These are phyloP conservation scores for Tricholoma sp. DNA, from an alignment of 768 basidiomycete species.

Conservation along the genomic window DNA sequence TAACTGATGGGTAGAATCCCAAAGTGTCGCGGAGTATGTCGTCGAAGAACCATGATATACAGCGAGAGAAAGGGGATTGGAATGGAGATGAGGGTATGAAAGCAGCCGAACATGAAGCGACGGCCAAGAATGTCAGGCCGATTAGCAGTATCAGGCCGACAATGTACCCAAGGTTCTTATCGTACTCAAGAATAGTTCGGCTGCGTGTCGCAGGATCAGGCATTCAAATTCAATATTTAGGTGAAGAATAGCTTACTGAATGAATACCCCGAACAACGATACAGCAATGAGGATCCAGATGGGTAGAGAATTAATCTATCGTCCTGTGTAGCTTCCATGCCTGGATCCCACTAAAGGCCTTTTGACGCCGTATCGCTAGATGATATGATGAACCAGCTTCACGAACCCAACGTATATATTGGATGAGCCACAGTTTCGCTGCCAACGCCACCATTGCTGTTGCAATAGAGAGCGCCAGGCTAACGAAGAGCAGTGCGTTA, in stretches of 20 bases:
- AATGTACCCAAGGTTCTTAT: background rate
- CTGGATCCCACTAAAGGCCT: constrained; percentile 8
- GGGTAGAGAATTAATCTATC: constrained; percentile 12
- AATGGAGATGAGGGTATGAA: constrained; percentile 12
- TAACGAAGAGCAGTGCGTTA: constrained; percentile 7
- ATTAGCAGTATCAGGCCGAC: background rate
- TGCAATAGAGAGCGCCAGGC: constrained; percentile 3
- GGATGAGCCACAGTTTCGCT: constrained; percentile 11
- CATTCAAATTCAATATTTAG: background rate
- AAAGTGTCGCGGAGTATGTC: background rate
- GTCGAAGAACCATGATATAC: constrained; percentile 1
- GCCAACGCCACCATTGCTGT: constrained; percentile 2
- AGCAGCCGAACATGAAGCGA: constrained; percentile 8
- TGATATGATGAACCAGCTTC: constrained; percentile 8
- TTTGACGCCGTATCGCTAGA: constrained; percentile 10
- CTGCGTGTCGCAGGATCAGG: background rate
- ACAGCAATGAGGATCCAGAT: constrained; percentile 7
- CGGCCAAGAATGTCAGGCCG: background rate
- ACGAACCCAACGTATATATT: constrained; percentile 5
- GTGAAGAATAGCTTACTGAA: constrained; percentile 9
- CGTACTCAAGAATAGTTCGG: background rate
- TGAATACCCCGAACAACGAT: constrained; percentile 9
- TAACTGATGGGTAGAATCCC: background rate
- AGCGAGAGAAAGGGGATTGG: constrained; percentile 12
- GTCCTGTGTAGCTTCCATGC: constrained; percentile 9